A percentile compares a stretch with the other conserved stretches of the same genome.
Conservation (phyloP, 2,329 filamentous ascomycete genomes). For the Teratosphaeria gauchensis region DNA sequence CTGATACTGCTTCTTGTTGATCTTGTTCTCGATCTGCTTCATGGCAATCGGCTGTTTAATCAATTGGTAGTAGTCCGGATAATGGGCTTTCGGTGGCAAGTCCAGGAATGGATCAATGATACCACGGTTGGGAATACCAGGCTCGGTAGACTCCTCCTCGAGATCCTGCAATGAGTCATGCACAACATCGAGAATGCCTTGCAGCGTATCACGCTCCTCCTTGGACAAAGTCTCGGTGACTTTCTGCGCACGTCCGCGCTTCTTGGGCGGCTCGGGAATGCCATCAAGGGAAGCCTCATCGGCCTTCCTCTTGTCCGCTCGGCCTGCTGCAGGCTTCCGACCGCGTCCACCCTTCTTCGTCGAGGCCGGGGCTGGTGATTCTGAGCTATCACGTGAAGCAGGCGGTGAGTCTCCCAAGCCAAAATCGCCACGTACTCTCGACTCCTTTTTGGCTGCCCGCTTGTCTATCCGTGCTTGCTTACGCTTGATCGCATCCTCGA, state of each 20-base stretch:
- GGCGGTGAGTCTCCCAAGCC: slow-evolving; percentile 61
- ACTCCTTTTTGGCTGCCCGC: slow-evolving; percentile 65
- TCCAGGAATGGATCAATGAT: slow-evolving; percentile 94
- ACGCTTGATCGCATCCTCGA: slow-evolving; percentile 83
- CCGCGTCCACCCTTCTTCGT: slow-evolving; percentile 67
- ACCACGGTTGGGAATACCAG: slow-evolving; percentile 55
- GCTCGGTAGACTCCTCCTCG: slow-evolving; percentile 61
- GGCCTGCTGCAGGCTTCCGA: slow-evolving; percentile 28
- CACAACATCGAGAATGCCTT: slow-evolving; percentile 65
- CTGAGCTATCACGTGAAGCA: slow-evolving; percentile 72
- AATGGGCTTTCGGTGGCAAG: slow-evolving; percentile 77
- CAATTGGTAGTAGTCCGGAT: slow-evolving; percentile 89
- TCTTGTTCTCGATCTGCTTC: slow-evolving; percentile 88
- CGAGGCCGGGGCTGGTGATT: slow-evolving; percentile 53
- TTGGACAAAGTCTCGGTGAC: slow-evolving; percentile 53
- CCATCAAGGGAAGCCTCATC: slow-evolving; percentile 57
- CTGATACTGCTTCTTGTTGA: slow-evolving; percentile 91
- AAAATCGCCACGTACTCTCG: slow-evolving; percentile 38
- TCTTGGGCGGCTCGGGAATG: slow-evolving; percentile 64
- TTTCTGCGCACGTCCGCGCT: slow-evolving; percentile 63
- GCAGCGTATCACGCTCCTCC: slow-evolving; percentile 65
- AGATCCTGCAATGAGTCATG: slow-evolving; percentile 75
- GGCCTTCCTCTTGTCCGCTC: slow-evolving; percentile 75
- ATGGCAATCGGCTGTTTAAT: slow-evolving; percentile 91
- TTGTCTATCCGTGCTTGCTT: slow-evolving; percentile 79